Evolutionary conservation across 345 rosid genomes (phyloP), one percentile per base, ranked within the genome.

Genomic region (Trapa bicornis): DNA sequence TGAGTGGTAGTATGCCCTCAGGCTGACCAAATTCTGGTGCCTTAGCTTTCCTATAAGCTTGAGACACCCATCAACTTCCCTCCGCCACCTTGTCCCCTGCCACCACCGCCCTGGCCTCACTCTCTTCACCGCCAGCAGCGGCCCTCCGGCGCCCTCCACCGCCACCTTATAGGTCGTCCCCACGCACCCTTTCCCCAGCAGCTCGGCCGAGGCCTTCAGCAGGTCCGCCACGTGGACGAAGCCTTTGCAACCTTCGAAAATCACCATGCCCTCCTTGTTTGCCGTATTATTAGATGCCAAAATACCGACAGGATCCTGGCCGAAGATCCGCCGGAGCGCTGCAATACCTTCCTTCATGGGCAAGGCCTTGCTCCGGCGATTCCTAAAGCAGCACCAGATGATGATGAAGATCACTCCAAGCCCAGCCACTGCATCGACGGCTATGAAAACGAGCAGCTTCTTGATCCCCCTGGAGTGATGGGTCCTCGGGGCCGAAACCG

Each of bases 91-190:
- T 6, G 42, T 39, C 42, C 42, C 42, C 6, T 6, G 42, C 4
- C 42, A 15, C 68, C 65, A 15, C 68, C 65, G 37, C 45, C 10
- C 72, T 47, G 69, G 74, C 43, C 68, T 71, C 33, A 82, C 74
- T 70, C 85, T 79, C 78, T 82, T 82, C 65, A 82, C 85, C 67
- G 50, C 83, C 69, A 71, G 73, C 66, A 42, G 71, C 32, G 61
- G 3, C 7, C 61, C 61, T 15, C 56, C 22, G n/a, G 6, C 76
- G 12, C 79, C 72, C 43, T 75, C 77, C 76, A 77, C 36, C 70
- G 16, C 75, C 71, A 79, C 83, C 67, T 77, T 79, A 47, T 82
- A 82, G 13, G 81, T 79, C 65, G 80, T 61, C 56, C 85, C 85
- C 61, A 64, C 70, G 5, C 67, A 17, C 13, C 85, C 85, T 66